Evolutionary conservation across 306 rosid genomes (phyloP), one percentile per base, ranked within the genome.

Genomic region (Ziziphus jujuba): DNA sequence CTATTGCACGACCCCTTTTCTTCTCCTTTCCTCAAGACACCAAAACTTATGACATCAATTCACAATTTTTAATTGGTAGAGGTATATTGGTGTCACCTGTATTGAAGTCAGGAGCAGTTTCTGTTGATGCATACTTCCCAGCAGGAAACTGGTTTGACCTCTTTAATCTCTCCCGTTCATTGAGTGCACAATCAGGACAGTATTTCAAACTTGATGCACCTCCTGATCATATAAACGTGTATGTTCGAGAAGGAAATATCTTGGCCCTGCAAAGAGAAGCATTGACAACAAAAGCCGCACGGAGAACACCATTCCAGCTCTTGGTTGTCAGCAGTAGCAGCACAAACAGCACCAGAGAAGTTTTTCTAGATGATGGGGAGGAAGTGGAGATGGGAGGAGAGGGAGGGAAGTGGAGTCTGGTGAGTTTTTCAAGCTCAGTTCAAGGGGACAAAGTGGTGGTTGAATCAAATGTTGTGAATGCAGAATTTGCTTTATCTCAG

Each of bases 111-210:
- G 89, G 84, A 60, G 87, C 84, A 38, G 65, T 43, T 54, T 77
- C 88, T 3, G 89, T 92, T 10, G 58, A 79, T 74, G 96, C 96
- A 62, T 92, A 92, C 73, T 82, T 92, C 68, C 95, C 98, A 2
- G 60, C 77, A 31, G 97, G 98, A 81, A 87, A 65, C 61, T 89
- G 97, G 96, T 92, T 92, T 78, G 91, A 85, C 68, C 96, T 92
- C 74, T 92, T 89, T 56, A 82, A 92, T 70, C 21, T 75, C 56
- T 82, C 91, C n/a, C 75, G 79, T 20, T 84, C 95, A 2, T 85
- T 86, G 51, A 84, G 33, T 33, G 76, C 72, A 21, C 22, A 61
- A 47, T 51, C 83, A 9, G 98, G 98, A 22, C 56, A 80, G 69
- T 10, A 67, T 54, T 53, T 92, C 6, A 86, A 61, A 19, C 80